Conservation (phyloP, 2,329 filamentous ascomycete species). For the Podosphaera aphanis region DNA sequence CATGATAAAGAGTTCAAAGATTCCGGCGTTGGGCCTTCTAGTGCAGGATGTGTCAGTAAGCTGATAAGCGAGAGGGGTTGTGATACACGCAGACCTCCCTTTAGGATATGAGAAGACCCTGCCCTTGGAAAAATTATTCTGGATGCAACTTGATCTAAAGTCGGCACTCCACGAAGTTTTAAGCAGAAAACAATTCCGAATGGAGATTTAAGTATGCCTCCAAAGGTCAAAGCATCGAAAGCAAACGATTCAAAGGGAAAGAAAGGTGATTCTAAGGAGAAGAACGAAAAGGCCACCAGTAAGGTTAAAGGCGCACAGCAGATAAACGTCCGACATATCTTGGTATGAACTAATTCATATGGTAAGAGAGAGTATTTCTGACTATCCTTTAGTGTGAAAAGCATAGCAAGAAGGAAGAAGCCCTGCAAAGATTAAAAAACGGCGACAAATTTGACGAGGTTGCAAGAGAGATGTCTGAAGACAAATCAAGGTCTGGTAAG, state of each 20-base stretch:
- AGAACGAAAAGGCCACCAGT: slow-evolving; percentile 17
- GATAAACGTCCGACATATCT: slow-evolving; percentile 53
- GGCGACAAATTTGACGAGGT: slow-evolving; percentile 55
- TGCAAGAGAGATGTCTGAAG: slow-evolving; percentile 48
- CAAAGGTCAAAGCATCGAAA: background rate
- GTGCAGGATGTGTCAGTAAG: too few relatives aligned
- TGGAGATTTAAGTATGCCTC: too few relatives aligned
- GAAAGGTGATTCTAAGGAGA: slow-evolving; percentile 17
- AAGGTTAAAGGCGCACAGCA: slow-evolving; percentile 38
- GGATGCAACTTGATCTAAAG: too few relatives aligned
- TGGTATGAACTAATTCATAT: slow-evolving; percentile 7
- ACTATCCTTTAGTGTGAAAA: slow-evolving; percentile 38
- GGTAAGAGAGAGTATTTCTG: slow-evolving; percentile 1
- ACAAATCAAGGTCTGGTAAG: slow-evolving; percentile 45
- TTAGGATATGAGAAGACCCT: too few relatives aligned
- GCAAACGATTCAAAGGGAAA: background rate
- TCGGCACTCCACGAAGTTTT: too few relatives aligned
- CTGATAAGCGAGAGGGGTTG: too few relatives aligned
- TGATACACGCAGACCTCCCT: too few relatives aligned
- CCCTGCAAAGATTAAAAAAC: slow-evolving; percentile 39
- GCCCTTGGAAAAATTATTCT: too few relatives aligned
- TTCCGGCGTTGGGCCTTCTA: too few relatives aligned
- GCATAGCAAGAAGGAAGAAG: slow-evolving; percentile 55
- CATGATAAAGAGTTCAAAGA: too few relatives aligned
- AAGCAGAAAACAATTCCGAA: too few relatives aligned